Evolutionary conservation across 352 stramenopile species (phyloP).

Genomic region (Globisporangium splendens): DNA sequence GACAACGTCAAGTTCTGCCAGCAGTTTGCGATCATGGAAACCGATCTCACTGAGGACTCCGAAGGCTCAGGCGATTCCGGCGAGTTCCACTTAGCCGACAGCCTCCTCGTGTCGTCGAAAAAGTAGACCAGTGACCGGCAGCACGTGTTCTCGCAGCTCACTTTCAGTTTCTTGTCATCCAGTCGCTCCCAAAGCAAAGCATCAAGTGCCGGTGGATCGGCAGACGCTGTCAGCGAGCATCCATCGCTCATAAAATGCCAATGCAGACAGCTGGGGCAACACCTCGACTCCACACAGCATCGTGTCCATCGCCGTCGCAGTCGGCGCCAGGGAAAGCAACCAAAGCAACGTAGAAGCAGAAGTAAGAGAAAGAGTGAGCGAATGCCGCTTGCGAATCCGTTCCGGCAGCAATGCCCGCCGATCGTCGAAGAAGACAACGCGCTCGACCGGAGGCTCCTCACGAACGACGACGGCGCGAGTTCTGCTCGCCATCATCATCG

Average conservation of each 20-base stretch:
- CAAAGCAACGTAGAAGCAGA: too few species aligned
- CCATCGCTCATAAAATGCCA: not conserved
- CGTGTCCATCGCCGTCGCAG: conserved; percentile 2
- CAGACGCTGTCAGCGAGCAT: too few species aligned
- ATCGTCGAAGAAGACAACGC: conserved; percentile 18
- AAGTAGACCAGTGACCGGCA: conserved; percentile 1
- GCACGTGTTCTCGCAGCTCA: conserved; percentile 9
- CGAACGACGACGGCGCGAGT: conserved; percentile 1
- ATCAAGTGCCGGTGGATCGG: not conserved
- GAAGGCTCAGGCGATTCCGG: conserved; percentile 4
- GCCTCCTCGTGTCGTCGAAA: conserved; percentile 1
- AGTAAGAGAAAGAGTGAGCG: too few species aligned
- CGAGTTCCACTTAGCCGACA: conserved; percentile 4
- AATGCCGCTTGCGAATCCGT: not conserved
- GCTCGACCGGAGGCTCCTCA: conserved; percentile 9
- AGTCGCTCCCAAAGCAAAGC: conserved; percentile 7
- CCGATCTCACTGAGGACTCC: not conserved
- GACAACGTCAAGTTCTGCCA: conserved; percentile 21
- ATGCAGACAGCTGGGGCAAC: conserved; percentile 12
- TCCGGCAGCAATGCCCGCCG: conserved; percentile 3
- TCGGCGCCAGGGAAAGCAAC: not conserved
- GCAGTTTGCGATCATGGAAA: conserved; percentile 3
- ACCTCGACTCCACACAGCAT: conserved; percentile 8
- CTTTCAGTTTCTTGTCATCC: conserved; percentile 8
- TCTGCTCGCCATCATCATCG: not conserved